Conservation (phyloP, 73 alveolate species). For the Stentor coeruleus region DNA sequence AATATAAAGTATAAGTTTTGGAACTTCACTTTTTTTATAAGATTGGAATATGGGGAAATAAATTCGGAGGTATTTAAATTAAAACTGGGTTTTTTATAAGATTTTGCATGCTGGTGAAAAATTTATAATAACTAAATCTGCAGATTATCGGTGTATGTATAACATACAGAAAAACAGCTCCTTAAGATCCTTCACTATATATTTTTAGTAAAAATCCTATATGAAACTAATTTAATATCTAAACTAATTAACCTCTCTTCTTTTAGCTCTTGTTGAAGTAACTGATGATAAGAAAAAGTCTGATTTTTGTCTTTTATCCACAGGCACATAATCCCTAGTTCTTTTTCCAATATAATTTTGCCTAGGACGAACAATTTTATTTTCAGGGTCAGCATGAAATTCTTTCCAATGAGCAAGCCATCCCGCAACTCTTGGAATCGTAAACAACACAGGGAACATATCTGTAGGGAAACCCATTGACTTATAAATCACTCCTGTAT, state of each 20-base stretch:
- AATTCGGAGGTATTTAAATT: too few species aligned
- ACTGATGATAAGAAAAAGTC: not conserved
- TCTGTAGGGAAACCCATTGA: conserved; percentile 91
- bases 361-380: conserved; percentile 79
- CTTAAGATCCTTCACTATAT: too few species aligned
- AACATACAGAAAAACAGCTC: too few species aligned
- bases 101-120: too few species aligned
- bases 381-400: conserved; percentile 81
- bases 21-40: too few species aligned
- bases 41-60: too few species aligned
- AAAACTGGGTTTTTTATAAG: too few species aligned
- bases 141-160: too few species aligned
- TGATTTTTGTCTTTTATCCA: not conserved
- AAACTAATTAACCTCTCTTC: conserved; percentile 15
- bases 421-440: conserved; percentile 85
- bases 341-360: conserved; percentile 64
- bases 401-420: conserved; percentile 89
- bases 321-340: not conserved
- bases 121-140: too few species aligned
- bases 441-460: conserved; percentile 80
- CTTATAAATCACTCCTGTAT: conserved; percentile 83
- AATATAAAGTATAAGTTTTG: too few species aligned
- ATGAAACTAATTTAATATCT: too few species aligned
- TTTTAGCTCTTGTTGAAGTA: not conserved
- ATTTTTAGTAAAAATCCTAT: too few species aligned